Percentiles rank a stretch among this genome's conserved stretches.
These are phyloP conservation scores for Fusarium lateritium DNA, from an alignment of 2,329 filamentous ascomycete species.

Conservation along the genomic window DNA sequence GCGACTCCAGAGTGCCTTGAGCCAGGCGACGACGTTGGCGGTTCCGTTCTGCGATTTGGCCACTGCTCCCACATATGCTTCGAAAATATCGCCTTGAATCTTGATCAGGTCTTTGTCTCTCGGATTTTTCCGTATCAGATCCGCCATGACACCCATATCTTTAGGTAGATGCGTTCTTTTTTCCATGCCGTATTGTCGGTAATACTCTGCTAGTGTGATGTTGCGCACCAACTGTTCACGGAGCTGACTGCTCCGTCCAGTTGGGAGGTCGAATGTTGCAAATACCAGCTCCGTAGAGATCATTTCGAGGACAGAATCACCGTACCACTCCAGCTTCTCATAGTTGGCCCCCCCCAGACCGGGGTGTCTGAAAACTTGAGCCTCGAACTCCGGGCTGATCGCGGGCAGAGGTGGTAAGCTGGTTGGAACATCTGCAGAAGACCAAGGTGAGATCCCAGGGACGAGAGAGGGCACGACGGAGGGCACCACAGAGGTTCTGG, in stretches of 20 bases:
- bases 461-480: constrained; percentile 12
- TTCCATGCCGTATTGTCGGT: constrained; percentile 79
- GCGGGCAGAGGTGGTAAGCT: constrained; percentile 71
- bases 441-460: constrained; percentile 58
- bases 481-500: background rate
- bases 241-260: constrained; percentile 81
- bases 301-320: constrained; percentile 87
- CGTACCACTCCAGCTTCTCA: constrained; percentile 89
- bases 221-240: constrained; percentile 88
- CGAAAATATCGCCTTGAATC: constrained; percentile 88
- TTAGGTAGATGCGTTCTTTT: constrained; percentile 71
- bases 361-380: constrained; percentile 77
- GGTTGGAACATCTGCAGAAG: constrained; percentile 62
- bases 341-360: constrained; percentile 69
- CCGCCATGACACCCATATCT: constrained; percentile 55
- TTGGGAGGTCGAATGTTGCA: constrained; percentile 75
- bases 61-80: constrained; percentile 88
- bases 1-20: constrained; percentile 81
- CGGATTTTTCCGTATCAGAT: constrained; percentile 47
- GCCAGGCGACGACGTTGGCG: constrained; percentile 74
- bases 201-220: constrained; percentile 79
- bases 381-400: constrained; percentile 73
- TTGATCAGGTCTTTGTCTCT: constrained; percentile 74
- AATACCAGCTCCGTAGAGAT: constrained; percentile 83
- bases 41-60: constrained; percentile 77